Conservation (phyloP, 2,329 filamentous ascomycete genomes). For the Calonectria henricotiae region DNA sequence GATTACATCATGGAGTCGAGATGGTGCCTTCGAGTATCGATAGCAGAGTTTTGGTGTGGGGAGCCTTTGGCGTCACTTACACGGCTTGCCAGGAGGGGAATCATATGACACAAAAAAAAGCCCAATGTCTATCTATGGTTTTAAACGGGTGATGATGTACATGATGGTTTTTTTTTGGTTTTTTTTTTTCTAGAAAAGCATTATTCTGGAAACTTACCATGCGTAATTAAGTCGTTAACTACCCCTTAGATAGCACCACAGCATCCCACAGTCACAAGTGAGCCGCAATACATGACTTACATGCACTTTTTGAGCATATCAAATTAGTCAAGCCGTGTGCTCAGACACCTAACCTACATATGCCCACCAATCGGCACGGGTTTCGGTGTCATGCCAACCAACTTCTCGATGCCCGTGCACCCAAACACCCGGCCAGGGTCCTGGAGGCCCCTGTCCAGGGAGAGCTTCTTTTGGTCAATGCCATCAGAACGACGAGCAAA, state of each 20-base stretch:
- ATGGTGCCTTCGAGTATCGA: not conserved
- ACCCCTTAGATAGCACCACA: too few relatives aligned
- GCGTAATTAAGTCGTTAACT: too few relatives aligned
- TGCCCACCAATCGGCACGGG: conserved; percentile 15
- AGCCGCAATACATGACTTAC: not conserved
- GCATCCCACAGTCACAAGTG: too few relatives aligned
- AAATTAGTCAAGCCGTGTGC: not conserved
- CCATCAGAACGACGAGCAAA: not conserved
- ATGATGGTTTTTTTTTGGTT: too few relatives aligned
- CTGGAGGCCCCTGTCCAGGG: not conserved
- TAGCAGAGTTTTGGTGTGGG: not conserved
- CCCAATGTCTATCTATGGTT: too few relatives aligned
- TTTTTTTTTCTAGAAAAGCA: too few relatives aligned
- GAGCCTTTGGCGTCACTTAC: conserved; percentile 6
- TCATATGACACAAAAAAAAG: too few relatives aligned
- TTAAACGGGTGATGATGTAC: too few relatives aligned
- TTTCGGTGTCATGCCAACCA: conserved; percentile 11
- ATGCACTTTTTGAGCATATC: not conserved
- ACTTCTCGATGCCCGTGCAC: conserved; percentile 7
- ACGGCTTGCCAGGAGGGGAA: not conserved
- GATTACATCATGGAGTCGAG: conserved; percentile 52
- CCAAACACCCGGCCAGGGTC: not conserved
- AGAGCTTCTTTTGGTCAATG: conserved; percentile 7
- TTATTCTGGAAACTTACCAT: too few relatives aligned
- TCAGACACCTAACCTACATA: not conserved